Evolutionary conservation across 2,329 filamentous ascomycete species (phyloP).

Genomic region (Apiospora arundinis): DNA sequence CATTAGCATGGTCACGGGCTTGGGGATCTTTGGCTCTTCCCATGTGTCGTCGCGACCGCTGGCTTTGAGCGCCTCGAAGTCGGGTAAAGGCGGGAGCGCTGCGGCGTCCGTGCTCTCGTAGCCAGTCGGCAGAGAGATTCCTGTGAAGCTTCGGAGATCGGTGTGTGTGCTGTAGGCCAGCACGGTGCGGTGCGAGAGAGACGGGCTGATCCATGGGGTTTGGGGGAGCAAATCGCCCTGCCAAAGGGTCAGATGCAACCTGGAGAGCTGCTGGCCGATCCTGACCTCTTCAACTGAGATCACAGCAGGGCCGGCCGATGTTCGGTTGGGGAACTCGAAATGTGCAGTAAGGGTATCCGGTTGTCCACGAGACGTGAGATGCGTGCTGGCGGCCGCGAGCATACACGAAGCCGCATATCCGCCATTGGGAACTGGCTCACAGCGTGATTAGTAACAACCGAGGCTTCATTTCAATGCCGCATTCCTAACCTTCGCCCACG

Average conservation of each 20-base stretch:
- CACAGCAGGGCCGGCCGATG: slow-evolving; percentile 28
- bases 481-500: no score
- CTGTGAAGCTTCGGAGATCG: slow-evolving; percentile 25
- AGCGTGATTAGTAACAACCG: no score
- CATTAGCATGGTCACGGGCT: slow-evolving; percentile 21
- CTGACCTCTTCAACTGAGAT: slow-evolving; percentile 36
- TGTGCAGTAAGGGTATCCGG: slow-evolving; percentile 28
- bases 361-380: slow-evolving; percentile 30
- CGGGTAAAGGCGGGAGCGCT: slow-evolving; percentile 26
- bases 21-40: slow-evolving; percentile 27
- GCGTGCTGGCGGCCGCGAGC: slow-evolving; percentile 29
- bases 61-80: slow-evolving; percentile 28
- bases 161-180: slow-evolving; percentile 28
- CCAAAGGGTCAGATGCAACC: slow-evolving; percentile 34
- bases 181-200: slow-evolving; percentile 26
- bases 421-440: slow-evolving; percentile 37
- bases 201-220: slow-evolving; percentile 24
- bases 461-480: no score
- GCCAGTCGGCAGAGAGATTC: slow-evolving; percentile 26
- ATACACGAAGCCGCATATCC: slow-evolving; percentile 35
- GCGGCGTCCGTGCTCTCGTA: slow-evolving; percentile 24
- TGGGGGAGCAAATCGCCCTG: slow-evolving; percentile 29
- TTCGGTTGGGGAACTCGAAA: slow-evolving; percentile 32
- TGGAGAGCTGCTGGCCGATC: slow-evolving; percentile 30
- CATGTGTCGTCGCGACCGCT: slow-evolving; percentile 29